Evolutionary conservation across 2,329 filamentous ascomycete species (phyloP), one percentile per base, ranked within the genome.

Genomic region (Colletotrichum sp.): DNA sequence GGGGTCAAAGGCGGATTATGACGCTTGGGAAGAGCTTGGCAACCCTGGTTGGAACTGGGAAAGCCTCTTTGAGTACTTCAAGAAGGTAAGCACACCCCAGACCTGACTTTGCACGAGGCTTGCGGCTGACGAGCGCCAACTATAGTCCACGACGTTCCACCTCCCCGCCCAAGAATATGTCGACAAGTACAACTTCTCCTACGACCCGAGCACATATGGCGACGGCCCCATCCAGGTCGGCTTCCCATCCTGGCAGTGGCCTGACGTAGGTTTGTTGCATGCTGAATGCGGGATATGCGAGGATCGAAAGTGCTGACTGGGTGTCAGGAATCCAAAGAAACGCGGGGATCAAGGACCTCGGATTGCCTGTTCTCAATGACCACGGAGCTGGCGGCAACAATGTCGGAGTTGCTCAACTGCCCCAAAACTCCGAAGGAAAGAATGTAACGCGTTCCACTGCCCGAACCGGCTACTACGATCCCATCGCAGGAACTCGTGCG

Each of bases 11-110:
- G 80, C 84, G 3, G 83, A 89, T 59, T 84, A 87, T 44, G 84
- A 88, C 69, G 85, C 84, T 7, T 89, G 86, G 87, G 86, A 86
- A 69, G 77, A 79, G 2, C 80, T 88, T 4, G 87, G 86, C 1
- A 88, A 87, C 66, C 74, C 80, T 2, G 86, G 86, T 9, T 88
- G 87, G 87, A 85, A 86, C 36, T 89, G 87, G 85, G 81, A 87
- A 2, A 79, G 81, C 3, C 79, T 91, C 34, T 82, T 85, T 5
- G 86, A 85, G 1, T 90, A 90, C 75, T 87, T 88, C 79, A 87
- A 86, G 30, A 86, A 86, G 79, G 83, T 86, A 76, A 72, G 3
- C 83, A 3, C 13, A 44, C 8, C 22, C 13, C 55, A 16, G 19
- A 1, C 13, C 13, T 16, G 55, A 19, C 25, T 9, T 16, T 4